Conservation (phyloP, 768 basidiomycete genomes). For the Gloeophyllum trabeum region DNA sequence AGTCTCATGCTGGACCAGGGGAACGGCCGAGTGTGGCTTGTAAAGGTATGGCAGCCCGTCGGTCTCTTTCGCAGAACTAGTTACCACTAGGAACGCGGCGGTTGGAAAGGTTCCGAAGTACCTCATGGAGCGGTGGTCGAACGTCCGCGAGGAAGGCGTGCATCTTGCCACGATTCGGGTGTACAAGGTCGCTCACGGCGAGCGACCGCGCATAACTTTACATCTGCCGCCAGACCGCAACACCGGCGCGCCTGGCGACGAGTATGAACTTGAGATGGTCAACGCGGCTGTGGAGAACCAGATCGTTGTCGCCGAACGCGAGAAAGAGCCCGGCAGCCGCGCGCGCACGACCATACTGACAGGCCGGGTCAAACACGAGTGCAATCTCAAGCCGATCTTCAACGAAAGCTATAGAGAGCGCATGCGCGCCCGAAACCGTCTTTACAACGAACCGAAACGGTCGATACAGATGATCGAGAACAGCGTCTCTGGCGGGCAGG, state of each 20-base stretch:
- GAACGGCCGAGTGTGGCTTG: slow-evolving; percentile 72
- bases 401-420: slow-evolving; percentile 58
- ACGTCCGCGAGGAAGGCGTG: slow-evolving; percentile 59
- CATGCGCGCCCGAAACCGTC: slow-evolving; percentile 54
- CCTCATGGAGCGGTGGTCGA: slow-evolving; percentile 79
- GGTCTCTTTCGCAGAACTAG: not conserved
- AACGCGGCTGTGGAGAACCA: slow-evolving; percentile 80
- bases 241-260: slow-evolving; percentile 34
- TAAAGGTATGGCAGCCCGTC: slow-evolving; percentile 58
- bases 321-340: slow-evolving; percentile 58
- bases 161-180: slow-evolving; percentile 82
- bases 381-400: slow-evolving; percentile 59
- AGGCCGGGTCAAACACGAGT: slow-evolving; percentile 74
- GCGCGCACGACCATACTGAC: slow-evolving; percentile 72
- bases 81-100: not conserved
- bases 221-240: slow-evolving; percentile 48
- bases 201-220: slow-evolving; percentile 51
- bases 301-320: slow-evolving; percentile 74
- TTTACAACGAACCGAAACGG: slow-evolving; percentile 54
- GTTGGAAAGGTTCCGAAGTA: slow-evolving; percentile 66
- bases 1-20: slow-evolving; percentile 69
- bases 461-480: slow-evolving; percentile 71
- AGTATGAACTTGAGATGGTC: slow-evolving; percentile 85
- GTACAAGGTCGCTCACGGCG: slow-evolving; percentile 39
- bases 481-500: slow-evolving; percentile 55